These are phyloP conservation scores for Coemansia nantahalensis DNA, from an alignment of 192 early-diverging fungal genomes.

Conservation along the genomic window DNA sequence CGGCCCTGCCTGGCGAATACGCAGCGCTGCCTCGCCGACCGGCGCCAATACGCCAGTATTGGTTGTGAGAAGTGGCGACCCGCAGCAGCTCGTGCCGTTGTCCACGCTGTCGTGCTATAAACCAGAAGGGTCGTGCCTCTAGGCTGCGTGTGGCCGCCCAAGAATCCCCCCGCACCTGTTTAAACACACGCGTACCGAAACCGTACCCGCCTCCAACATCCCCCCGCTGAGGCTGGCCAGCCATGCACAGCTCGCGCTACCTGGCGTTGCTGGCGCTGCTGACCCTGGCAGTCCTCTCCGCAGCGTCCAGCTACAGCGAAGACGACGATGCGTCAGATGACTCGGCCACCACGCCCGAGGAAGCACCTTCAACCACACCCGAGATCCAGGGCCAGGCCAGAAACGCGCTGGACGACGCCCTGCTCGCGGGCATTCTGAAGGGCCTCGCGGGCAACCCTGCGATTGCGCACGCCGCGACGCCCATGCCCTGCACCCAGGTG, in stretches of 20 bases:
- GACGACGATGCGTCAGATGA: neutral
- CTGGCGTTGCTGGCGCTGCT: conserved; percentile 8
- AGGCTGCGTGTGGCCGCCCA: too few relatives aligned
- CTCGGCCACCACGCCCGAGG: neutral
- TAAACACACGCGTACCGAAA: too few relatives aligned
- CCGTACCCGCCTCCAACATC: too few relatives aligned
- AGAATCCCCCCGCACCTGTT: too few relatives aligned
- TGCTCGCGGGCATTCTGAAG: conserved; percentile 3
- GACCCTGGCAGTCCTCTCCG: neutral
- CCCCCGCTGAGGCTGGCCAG: too few relatives aligned
- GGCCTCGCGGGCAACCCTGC: neutral
- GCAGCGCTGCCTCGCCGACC: neutral
- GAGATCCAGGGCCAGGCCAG: neutral
- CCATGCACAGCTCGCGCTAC: conserved; percentile 6
- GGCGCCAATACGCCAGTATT: neutral
- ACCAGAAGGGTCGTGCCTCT: too few relatives aligned
- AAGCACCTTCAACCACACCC: neutral
- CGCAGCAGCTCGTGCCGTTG: conserved; percentile 1
- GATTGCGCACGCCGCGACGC: conserved; percentile 1
- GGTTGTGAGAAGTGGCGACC: too few relatives aligned
- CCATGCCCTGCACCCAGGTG: conserved; percentile 1
- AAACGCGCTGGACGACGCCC: neutral
- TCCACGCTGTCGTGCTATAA: neutral
- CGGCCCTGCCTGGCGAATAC: neutral
- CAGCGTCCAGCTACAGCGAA: neutral